These are phyloP conservation scores for Pelargonium nanum DNA, from an alignment of 345 rosid genomes.

Conservation along the genomic window DNA sequence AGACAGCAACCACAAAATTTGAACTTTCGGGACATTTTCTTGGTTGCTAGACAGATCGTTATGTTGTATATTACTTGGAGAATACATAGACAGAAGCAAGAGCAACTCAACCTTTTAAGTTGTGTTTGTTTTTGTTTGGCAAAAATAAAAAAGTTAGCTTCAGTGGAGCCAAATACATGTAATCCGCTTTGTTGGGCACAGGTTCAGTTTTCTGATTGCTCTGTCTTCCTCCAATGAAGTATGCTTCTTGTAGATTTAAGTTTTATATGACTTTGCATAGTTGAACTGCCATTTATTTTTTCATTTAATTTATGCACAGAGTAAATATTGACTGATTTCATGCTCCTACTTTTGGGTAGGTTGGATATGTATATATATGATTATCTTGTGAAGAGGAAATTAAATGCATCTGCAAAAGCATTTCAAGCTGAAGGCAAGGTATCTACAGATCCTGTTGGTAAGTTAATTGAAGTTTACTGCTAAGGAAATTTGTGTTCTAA, in stretches of 20 bases:
- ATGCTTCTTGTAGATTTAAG: too few species aligned
- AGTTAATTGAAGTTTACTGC: slow-evolving; percentile 8
- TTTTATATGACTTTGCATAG: too few species aligned
- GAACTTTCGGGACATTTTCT: background rate
- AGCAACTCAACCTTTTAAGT: background rate
- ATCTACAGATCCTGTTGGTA: slow-evolving; percentile 52
- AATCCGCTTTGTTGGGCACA: too few species aligned
- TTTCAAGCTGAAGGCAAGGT: slow-evolving; percentile 59
- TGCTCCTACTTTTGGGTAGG: slow-evolving; percentile 25
- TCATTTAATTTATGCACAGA: background rate
- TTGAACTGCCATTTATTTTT: too few species aligned
- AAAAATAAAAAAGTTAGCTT: too few species aligned
- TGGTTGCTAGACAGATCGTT: background rate
- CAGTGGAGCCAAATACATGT: too few species aligned
- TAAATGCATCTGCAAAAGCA: slow-evolving; percentile 47
- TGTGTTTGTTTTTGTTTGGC: background rate
- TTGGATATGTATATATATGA: slow-evolving; percentile 60
- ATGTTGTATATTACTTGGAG: background rate
- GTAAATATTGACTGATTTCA: background rate
- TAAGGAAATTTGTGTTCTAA: background rate
- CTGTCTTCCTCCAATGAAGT: too few species aligned
- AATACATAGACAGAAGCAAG: background rate
- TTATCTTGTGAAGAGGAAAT: slow-evolving; percentile 53
- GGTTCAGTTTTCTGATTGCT: too few species aligned
- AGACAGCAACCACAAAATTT: background rate